Evolutionary conservation across 2,329 filamentous ascomycete species (phyloP).

Genomic region (Trichoderma sp.): DNA sequence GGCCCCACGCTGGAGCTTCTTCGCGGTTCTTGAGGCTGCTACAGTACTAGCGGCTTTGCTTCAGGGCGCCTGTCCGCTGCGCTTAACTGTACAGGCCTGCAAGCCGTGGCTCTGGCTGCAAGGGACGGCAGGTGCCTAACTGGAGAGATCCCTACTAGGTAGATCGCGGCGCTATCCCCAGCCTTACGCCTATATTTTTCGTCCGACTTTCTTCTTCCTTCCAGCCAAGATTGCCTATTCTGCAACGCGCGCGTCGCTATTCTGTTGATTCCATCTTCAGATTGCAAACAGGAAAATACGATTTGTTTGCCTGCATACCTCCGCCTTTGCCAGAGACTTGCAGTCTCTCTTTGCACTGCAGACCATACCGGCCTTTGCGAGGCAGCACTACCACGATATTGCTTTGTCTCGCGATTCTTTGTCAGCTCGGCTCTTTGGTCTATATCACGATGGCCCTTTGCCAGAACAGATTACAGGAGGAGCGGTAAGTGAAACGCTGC

Average conservation of each 20-base stretch:
- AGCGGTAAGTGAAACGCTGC: slow-evolving; percentile 64
- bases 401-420: neutral
- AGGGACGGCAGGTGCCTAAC: slow-evolving; percentile 8
- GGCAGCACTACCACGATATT: neutral
- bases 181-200: slow-evolving; percentile 13
- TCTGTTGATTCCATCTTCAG: neutral
- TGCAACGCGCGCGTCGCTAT: neutral
- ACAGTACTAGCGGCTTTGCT: neutral
- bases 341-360: neutral
- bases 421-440: neutral
- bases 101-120: slow-evolving; percentile 1
- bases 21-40: neutral
- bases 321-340: neutral
- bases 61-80: neutral
- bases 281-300: neutral
- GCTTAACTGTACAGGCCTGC: neutral
- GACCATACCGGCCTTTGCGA: neutral
- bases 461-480: slow-evolving; percentile 83
- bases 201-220: slow-evolving; percentile 12
- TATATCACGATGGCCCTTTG: slow-evolving; percentile 74
- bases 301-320: neutral
- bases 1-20: slow-evolving; percentile 16
- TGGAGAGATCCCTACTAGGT: slow-evolving; percentile 22
- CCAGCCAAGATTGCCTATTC: neutral
- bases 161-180: slow-evolving; percentile 26